Base-by-base conservation (phyloP, 352 stramenopile species). In the Pythium guiyangense region DNA sequence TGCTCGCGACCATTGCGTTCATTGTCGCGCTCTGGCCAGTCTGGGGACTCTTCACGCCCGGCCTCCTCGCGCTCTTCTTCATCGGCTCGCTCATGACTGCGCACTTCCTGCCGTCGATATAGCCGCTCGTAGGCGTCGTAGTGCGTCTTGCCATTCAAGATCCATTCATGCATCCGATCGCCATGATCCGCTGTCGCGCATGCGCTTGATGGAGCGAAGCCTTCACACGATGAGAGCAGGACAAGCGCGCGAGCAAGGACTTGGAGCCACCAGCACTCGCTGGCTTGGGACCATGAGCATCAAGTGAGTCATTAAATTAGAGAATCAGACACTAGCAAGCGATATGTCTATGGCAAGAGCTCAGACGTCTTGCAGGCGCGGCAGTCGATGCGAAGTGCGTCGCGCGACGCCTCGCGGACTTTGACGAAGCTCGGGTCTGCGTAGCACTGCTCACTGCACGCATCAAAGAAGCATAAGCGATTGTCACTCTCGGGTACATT, bases 41-140 rank as follows among this genome's bases (percentile, higher is more conserved):
- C 22, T 98, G 84, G 83, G 92, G 94, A 42, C 79, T 98, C 54
- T 75, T 97, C 42, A 92, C 92, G 27, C 94, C 92, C 1, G 77
- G 95, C 0, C 70, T 98, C 37, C 69, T 97, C 26, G 80, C 77
- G n/a, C 74, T 96, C 11, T 79, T 97, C 57, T 85, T 88, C 53
- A 86, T 98, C 49, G 94, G 89, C 9, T 67, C 77, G n/a, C 77
- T 98, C 50, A 98, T 98, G 80, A 86, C 77, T 1, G 76, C 94
- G 6, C 92, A 98, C 73, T 98, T 98, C 64, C 69, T 98, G 52
- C 94, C 94, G 2, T 77, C 81, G 8, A 93, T 92, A 20, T 93
- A 51, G 22, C 22, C 22, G 22, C 22, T 22, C 22, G 22, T 22
- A 22, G 22, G 22, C 22, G 22, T 22, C 22, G 22, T 22, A 22